Evolutionary conservation across 805 yeast species (phyloP), one percentile per base, ranked within the genome.

Genomic region (Yamadazyma sp.): DNA sequence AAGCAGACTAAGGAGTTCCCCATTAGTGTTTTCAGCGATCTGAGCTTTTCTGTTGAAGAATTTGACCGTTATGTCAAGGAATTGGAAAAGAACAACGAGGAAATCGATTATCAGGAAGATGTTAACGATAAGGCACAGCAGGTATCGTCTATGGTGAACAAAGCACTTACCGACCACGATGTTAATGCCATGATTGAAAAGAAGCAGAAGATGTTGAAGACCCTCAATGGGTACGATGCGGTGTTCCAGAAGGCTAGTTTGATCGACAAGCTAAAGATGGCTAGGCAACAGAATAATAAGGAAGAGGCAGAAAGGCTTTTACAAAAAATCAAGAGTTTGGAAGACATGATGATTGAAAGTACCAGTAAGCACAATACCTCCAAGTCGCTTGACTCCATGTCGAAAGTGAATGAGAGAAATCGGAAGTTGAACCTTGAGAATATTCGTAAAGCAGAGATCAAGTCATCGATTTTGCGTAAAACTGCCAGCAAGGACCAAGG

Each of bases 381-480:
- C 55, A 61, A 62, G 41, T 59, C 57, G 52, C 67, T 61, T 45
- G 69, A 62, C 46, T 71, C 77, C 40, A 71, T 88, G 65, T 77
- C 84, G 28, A 78, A 77, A 48, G 85, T 89, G 35, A 88, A 89
- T 48, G 83, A 84, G 51, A 79, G 96, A 53, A 93, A 93, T 61
- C 77, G 95, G 58, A 84, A 78, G 50, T 73, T 83, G 46, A 91
- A 91, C 60, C 81, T 80, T 57, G 80, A 80, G 35, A 77, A 77
- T 32, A 78, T 89, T 49, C 80, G 95, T 54, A 73, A 75, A 51
- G 96, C 95, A 0, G 97, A 90, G 57, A 61, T 79, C 28, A 70
- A 70, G 49, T 78, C 84, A 32, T 72, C 75, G 14, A 82, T 77
- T 37, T 67, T 64, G 55, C 74, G 81, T 48, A 78, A 62, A 49